phyloP scores from a whole-genome alignment of 2,329 filamentous ascomycete species.

The Exserohilum turcica region DNA sequence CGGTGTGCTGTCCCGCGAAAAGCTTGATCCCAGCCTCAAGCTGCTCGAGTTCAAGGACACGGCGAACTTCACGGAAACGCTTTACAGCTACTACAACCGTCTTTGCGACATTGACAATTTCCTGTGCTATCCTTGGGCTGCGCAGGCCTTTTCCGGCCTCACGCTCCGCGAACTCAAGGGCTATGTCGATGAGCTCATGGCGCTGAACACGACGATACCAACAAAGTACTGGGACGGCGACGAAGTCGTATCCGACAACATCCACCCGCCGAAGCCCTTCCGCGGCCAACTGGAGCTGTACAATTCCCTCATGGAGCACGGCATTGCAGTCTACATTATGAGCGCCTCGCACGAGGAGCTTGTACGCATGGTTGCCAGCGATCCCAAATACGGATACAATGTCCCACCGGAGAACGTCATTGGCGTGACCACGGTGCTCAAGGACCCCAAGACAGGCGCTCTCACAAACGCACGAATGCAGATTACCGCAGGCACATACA shows the following conservation, averaged over 20 bases:
- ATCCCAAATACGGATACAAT: constrained; percentile 42
- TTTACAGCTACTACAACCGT: constrained; percentile 41
- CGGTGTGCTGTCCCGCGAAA: constrained; percentile 38
- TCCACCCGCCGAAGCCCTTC: constrained; percentile 34
- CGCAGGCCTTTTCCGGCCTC: constrained; percentile 38
- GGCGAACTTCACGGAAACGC: constrained; percentile 37
- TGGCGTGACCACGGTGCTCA: constrained; percentile 37
- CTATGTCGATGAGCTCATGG: constrained; percentile 40
- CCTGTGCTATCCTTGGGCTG: constrained; percentile 39
- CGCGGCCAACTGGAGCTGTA: constrained; percentile 35
- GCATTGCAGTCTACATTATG: constrained; percentile 39
- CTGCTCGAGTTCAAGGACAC: constrained; percentile 42
- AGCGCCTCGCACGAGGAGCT: constrained; percentile 40
- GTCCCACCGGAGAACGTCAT: constrained; percentile 39
- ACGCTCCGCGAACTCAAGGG: constrained; percentile 32
- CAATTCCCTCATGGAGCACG: constrained; percentile 37
- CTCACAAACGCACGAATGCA: constrained; percentile 37
- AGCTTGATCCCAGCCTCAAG: constrained; percentile 35
- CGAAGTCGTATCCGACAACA: constrained; percentile 21
- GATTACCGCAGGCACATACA: constrained; percentile 32
- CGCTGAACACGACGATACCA: constrained; percentile 31
- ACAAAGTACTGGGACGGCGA: constrained; percentile 36
- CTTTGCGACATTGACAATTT: constrained; percentile 39
- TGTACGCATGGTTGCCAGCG: constrained; percentile 40
- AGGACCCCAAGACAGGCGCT: constrained; percentile 31